phyloP scores from a whole-genome alignment of 345 rosid species.

The Mallotus nudiflorus region DNA sequence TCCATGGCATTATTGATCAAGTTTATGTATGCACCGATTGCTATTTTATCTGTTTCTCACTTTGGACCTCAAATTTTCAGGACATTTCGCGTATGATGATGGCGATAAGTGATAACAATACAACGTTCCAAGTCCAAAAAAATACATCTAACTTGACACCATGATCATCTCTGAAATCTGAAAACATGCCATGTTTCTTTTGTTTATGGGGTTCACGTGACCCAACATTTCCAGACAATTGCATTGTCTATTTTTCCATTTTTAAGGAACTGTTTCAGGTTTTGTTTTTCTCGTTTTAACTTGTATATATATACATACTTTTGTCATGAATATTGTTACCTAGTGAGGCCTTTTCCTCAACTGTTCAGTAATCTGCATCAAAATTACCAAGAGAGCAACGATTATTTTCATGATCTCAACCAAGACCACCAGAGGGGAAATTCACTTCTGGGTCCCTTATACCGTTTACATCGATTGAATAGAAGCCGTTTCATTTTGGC shows the following conservation, averaged over 20 bases:
- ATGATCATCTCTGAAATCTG: background rate
- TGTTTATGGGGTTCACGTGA: constrained; percentile 5
- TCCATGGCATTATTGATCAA: background rate
- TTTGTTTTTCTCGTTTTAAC: no score
- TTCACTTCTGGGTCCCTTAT: no score
- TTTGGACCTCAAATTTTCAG: background rate
- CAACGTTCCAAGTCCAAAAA: background rate
- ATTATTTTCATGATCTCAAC: no score
- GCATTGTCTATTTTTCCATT: background rate
- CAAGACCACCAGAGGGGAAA: no score
- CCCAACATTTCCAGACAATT: background rate
- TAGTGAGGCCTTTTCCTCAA: no score
- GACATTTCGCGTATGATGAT: background rate
- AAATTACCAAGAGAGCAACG: no score
- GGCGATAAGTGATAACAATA: background rate
- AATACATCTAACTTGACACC: constrained; percentile 1
- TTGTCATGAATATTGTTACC: no score
- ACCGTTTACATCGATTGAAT: no score
- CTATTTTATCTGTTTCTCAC: constrained; percentile 3
- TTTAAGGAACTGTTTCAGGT: background rate
- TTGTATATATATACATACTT: no score
- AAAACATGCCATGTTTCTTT: constrained; percentile 15
- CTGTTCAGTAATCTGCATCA: no score
- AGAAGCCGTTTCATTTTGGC: no score
- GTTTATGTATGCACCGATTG: background rate